phyloP scores from a whole-genome alignment of 768 basidiomycete species.

The Cystobasidium onofrii region DNA sequence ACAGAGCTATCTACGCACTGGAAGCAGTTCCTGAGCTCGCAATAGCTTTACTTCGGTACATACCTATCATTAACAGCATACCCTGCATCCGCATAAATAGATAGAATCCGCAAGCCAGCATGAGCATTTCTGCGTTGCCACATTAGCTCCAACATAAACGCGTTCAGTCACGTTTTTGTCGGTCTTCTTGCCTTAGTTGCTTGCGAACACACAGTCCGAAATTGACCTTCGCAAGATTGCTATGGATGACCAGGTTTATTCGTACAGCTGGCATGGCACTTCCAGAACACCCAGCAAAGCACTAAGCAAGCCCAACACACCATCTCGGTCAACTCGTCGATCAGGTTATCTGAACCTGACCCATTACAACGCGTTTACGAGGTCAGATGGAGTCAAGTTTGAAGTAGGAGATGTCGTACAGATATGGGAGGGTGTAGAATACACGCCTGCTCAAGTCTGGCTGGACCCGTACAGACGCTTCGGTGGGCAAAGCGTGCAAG shows the following conservation, averaged over 20 bases:
- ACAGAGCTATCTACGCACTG: not conserved
- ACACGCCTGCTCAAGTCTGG: constrained; percentile 22
- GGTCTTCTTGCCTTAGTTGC: not conserved
- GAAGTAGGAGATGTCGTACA: constrained; percentile 23
- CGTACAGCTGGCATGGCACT: constrained; percentile 15
- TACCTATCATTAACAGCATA: too few relatives aligned
- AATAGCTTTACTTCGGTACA: too few relatives aligned
- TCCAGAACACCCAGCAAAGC: constrained; percentile 13
- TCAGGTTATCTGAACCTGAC: constrained; percentile 26
- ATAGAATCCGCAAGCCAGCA: too few relatives aligned
- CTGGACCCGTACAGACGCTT: constrained; percentile 13
- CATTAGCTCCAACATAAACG: not conserved
- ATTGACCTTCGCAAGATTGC: not conserved
- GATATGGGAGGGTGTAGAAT: constrained; percentile 26
- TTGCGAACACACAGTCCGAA: not conserved
- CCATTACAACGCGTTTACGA: constrained; percentile 24
- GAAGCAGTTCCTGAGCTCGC: not conserved
- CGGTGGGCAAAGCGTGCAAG: constrained; percentile 11
- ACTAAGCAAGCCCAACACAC: not conserved
- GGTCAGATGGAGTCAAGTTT: constrained; percentile 23
- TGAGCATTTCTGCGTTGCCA: too few relatives aligned
- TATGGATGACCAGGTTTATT: constrained; percentile 1
- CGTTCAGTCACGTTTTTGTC: not conserved
- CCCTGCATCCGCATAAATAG: too few relatives aligned
- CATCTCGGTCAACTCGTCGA: constrained; percentile 23